phyloP scores from a whole-genome alignment of 371 early-diverging fungal species.

The Chytridium lagenaria region DNA sequence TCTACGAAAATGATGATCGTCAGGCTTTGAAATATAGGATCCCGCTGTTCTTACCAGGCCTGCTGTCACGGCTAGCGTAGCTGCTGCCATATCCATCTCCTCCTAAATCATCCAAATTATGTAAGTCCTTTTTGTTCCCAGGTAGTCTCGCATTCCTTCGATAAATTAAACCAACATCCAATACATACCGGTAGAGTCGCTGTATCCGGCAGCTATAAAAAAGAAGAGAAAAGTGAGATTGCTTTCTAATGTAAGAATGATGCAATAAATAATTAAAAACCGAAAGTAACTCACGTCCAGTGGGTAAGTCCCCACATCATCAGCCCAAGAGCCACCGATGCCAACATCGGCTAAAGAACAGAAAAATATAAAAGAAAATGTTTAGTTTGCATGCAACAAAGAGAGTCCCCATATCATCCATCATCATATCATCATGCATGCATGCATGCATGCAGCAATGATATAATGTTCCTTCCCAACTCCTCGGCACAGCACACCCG shows the following conservation, averaged over 20 bases:
- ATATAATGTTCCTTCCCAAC: background rate
- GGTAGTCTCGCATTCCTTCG: too few relatives aligned
- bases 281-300: constrained; percentile 77
- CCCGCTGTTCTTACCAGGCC: too few relatives aligned
- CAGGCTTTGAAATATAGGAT: too few relatives aligned
- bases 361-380: too few relatives aligned
- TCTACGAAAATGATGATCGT: too few relatives aligned
- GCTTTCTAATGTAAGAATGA: constrained; percentile 40
- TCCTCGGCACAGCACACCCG: too few relatives aligned
- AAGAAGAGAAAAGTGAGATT: constrained; percentile 23
- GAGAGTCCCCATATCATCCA: too few relatives aligned
- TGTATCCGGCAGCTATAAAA: constrained; percentile 17
- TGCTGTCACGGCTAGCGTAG: background rate
- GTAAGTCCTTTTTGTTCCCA: too few relatives aligned
- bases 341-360: constrained; percentile 12
- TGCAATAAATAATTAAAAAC: constrained; percentile 18
- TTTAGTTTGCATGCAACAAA: too few relatives aligned
- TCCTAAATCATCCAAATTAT: background rate
- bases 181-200: too few relatives aligned
- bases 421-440: too few relatives aligned
- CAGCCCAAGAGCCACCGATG: constrained; percentile 79
- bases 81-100: background rate
- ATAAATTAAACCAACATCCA: too few relatives aligned
- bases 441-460: background rate
- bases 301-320: constrained; percentile 90